Percentiles rank a stretch among this genome's conserved stretches.
These are phyloP conservation scores for Pseudogymnoascus sp. DNA, from an alignment of 2,329 filamentous ascomycete species.

Conservation along the genomic window DNA sequence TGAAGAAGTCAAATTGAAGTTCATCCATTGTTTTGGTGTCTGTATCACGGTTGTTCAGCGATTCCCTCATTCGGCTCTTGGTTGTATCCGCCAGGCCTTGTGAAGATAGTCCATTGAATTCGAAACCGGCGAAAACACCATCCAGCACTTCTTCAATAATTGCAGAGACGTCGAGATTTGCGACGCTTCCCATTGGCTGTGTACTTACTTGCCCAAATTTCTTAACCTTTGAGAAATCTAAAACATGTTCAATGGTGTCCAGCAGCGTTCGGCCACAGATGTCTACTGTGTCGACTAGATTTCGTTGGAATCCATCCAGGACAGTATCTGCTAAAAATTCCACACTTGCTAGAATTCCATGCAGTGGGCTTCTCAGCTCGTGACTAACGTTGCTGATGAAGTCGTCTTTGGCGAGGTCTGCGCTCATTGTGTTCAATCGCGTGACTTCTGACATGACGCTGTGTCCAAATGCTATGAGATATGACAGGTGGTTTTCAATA, in stretches of 20 bases:
- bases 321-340: constrained; percentile 44
- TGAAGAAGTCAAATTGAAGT: constrained; percentile 21
- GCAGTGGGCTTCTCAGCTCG: constrained; percentile 23
- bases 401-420: constrained; percentile 22
- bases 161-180: constrained; percentile 27
- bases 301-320: constrained; percentile 37
- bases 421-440: constrained; percentile 20
- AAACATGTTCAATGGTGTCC: constrained; percentile 44
- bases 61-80: constrained; percentile 10
- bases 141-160: constrained; percentile 31
- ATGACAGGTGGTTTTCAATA: constrained; percentile 20
- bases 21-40: constrained; percentile 12
- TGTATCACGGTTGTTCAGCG: neutral
- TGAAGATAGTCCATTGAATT: constrained; percentile 23
- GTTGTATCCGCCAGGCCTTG: constrained; percentile 21
- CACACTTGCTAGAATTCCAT: constrained; percentile 44
- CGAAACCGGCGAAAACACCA: constrained; percentile 30
- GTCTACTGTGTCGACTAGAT: constrained; percentile 40
- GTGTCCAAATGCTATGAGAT: constrained; percentile 22
- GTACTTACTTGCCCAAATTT: constrained; percentile 23
- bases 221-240: constrained; percentile 48
- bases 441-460: constrained; percentile 22
- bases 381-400: constrained; percentile 25
- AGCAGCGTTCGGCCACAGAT: constrained; percentile 43
- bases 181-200: constrained; percentile 19